Conservation (phyloP, 2,329 filamentous ascomycete species). For the Pseudocercospora pini-densiflorae region DNA sequence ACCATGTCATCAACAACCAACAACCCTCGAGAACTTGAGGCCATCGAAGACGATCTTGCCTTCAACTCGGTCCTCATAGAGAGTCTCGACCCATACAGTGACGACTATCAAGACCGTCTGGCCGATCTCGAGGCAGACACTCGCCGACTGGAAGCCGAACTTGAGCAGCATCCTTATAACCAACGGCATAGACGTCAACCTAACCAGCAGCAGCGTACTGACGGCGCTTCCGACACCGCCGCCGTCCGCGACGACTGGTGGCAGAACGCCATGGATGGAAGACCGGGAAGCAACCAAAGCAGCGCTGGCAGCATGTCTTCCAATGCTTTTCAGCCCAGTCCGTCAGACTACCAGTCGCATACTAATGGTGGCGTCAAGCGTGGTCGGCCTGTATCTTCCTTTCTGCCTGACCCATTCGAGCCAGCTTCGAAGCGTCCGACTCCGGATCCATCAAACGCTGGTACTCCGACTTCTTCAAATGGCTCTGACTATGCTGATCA, state of each 20-base stretch:
- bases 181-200: background rate
- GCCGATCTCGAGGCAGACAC: constrained; percentile 30
- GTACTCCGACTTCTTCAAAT: constrained; percentile 33
- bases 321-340: background rate
- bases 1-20: constrained; percentile 2
- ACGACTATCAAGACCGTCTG: constrained; percentile 34
- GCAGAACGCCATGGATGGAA: constrained; percentile 27
- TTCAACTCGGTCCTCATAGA: constrained; percentile 39
- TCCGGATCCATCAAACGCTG: constrained; percentile 34
- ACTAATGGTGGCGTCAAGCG: constrained; percentile 28
- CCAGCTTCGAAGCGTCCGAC: constrained; percentile 36
- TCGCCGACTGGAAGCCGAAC: constrained; percentile 6
- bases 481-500: constrained; percentile 26
- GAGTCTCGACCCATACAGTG: constrained; percentile 38
- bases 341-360: background rate
- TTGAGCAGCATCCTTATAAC: constrained; percentile 6
- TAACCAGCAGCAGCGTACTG: constrained; percentile 14
- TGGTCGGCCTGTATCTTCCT: constrained; percentile 20
- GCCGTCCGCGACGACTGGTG: constrained; percentile 15
- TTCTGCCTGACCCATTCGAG: constrained; percentile 24
- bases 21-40: constrained; percentile 21
- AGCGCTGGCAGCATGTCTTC: constrained; percentile 8
- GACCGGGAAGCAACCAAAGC: constrained; percentile 25
- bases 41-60: constrained; percentile 41
- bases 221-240: constrained; percentile 21